A percentile compares a stretch with the other conserved stretches of the same genome.
Evolutionary conservation across 495 filamentous ascomycete genomes (phyloP).

Genomic region (Evansstolkia leycettana): DNA sequence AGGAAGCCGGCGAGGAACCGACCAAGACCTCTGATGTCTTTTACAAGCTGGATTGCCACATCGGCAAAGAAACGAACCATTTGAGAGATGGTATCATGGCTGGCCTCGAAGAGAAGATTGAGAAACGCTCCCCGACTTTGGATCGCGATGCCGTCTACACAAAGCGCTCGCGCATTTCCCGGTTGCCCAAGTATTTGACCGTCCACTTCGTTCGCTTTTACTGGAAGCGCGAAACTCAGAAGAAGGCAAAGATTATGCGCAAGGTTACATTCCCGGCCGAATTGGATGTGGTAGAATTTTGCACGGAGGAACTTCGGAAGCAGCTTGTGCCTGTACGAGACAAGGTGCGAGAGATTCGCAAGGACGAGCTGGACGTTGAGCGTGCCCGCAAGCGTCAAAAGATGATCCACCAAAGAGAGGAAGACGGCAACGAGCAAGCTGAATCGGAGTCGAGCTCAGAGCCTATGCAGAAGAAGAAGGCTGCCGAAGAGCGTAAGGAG

Average conservation of each 20-base stretch:
- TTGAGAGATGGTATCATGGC: constrained; percentile 74
- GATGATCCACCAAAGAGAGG: constrained; percentile 50
- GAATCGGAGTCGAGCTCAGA: constrained; percentile 21
- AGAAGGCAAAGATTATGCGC: constrained; percentile 99
- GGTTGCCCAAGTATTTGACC: constrained; percentile 86
- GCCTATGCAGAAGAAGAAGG: constrained; percentile 39
- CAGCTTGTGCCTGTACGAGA: constrained; percentile 82
- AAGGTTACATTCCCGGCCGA: constrained; percentile 94
- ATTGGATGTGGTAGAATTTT: constrained; percentile 88
- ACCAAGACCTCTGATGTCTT: constrained; percentile 58
- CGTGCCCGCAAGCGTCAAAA: constrained; percentile 81
- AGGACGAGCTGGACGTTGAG: constrained; percentile 85
- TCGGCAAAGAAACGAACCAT: constrained; percentile 74
- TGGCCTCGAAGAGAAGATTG: constrained; percentile 75
- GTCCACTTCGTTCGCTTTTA: constrained; percentile 98
- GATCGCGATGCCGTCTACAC: constrained; percentile 73
- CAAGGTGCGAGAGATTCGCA: constrained; percentile 88
- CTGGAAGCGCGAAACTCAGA: constrained; percentile 87
- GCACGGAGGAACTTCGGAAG: constrained; percentile 75
- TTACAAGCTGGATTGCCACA: constrained; percentile 92
- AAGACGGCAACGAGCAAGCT: constrained; percentile 34
- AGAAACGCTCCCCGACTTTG: constrained; percentile 74
- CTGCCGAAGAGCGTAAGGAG: constrained; percentile 38
- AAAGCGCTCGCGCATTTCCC: constrained; percentile 76
- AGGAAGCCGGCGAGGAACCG: constrained; percentile 63